Percentiles rank a stretch among this genome's conserved stretches.
Evolutionary conservation across 768 basidiomycete genomes (phyloP).

Genomic region (Boletus subcaerulescens): DNA sequence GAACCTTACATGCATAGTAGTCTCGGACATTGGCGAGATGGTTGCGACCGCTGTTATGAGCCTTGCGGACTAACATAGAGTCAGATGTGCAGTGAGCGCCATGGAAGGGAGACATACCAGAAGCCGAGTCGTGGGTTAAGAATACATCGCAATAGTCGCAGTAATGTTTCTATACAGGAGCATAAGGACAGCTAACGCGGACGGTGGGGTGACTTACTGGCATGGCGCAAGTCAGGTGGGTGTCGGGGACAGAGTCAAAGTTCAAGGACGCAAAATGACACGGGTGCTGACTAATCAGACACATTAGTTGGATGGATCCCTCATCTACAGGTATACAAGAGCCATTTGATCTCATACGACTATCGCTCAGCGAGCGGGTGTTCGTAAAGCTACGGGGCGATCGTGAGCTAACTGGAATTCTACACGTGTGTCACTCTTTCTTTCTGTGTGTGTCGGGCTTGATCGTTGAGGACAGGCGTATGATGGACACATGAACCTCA

Average conservation of each 20-base stretch:
- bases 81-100: constrained; percentile 2
- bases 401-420: constrained; percentile 83
- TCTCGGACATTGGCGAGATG: constrained; percentile 95
- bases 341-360: constrained; percentile 94
- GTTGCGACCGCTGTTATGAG: constrained; percentile 97
- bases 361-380: constrained; percentile 95
- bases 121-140: constrained; percentile 90
- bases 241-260: constrained; percentile 11
- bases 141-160: constrained; percentile 95
- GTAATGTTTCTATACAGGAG: constrained; percentile 71
- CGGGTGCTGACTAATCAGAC: constrained; percentile 25
- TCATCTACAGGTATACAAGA: constrained; percentile 81
- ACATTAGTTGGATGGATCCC: constrained; percentile 54
- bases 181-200: constrained; percentile 3
- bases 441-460: not conserved
- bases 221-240: constrained; percentile 43
- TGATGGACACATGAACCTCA: constrained; percentile 99
- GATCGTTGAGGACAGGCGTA: constrained; percentile 67
- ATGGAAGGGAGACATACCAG: constrained; percentile 49
- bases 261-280: constrained; percentile 16
- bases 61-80: constrained; percentile 75
- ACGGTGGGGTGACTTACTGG: constrained; percentile 48
- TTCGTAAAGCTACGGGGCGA: constrained; percentile 97
- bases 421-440: constrained; percentile 70
- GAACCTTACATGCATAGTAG: constrained; percentile 84